Percentiles rank a stretch among this genome's conserved stretches.
Conservation (phyloP, 768 basidiomycete species). For the Serendipita vermifera region DNA sequence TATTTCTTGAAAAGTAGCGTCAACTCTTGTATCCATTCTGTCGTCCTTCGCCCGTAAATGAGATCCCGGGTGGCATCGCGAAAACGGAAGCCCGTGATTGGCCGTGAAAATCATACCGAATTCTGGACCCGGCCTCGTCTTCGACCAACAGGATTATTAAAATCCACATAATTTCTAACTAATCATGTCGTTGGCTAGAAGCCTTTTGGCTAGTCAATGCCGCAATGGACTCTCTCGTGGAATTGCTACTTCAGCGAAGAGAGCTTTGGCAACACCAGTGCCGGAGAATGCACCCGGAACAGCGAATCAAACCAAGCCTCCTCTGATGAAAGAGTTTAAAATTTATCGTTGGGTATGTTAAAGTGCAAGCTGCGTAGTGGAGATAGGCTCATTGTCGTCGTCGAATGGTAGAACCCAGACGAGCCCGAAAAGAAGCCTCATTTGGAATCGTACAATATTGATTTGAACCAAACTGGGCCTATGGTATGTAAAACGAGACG, state of each 20-base stretch:
- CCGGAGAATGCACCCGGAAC: constrained; percentile 10
- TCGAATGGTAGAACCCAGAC: constrained; percentile 65
- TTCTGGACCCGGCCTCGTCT: too few relatives aligned
- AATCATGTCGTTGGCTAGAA: not conserved
- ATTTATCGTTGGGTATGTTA: constrained; percentile 90
- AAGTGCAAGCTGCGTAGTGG: too few relatives aligned
- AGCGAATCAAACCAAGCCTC: constrained; percentile 36
- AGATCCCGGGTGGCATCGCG: too few relatives aligned
- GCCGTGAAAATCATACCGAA: too few relatives aligned
- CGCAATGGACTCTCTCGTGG: not conserved
- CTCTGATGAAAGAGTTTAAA: constrained; percentile 85
- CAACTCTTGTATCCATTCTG: too few relatives aligned
- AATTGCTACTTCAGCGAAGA: constrained; percentile 2
- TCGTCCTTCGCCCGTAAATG: too few relatives aligned
- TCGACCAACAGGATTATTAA: too few relatives aligned
- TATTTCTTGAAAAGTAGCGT: too few relatives aligned
- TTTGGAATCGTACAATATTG: constrained; percentile 81
- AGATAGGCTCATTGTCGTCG: not conserved
- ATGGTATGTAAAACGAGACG: constrained; percentile 46
- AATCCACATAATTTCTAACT: too few relatives aligned
- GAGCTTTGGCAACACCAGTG: constrained; percentile 15
- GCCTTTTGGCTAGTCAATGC: constrained; percentile 1
- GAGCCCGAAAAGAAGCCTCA: constrained; percentile 82
- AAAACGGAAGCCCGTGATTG: too few relatives aligned
- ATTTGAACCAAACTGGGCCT: constrained; percentile 88